A percentile compares a stretch with the other conserved stretches of the same genome.
Conservation (phyloP, 805 yeast species). For the Metschnikowia shivogae region DNA sequence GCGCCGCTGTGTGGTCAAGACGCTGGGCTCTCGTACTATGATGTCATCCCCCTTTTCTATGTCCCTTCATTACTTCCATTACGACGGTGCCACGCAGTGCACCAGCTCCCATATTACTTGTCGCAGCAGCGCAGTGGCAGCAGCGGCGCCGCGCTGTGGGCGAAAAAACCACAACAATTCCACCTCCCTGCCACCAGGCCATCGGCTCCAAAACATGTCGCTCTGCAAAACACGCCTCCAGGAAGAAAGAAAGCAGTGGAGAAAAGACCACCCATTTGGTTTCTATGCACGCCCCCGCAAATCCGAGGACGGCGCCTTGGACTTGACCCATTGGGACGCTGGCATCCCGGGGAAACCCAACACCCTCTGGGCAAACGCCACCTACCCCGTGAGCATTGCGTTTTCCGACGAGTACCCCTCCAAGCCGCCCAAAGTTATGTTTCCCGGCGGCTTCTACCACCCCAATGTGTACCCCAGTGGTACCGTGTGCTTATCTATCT, state of each 20-base stretch:
- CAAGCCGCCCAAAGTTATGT: constrained; percentile 91
- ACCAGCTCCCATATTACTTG: too few species aligned
- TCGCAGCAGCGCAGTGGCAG: neutral
- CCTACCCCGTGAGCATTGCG: constrained; percentile 73
- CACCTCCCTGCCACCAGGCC: neutral
- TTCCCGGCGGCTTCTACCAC: constrained; percentile 88
- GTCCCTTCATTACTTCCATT: too few species aligned
- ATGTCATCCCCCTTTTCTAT: too few species aligned
- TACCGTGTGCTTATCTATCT: constrained; percentile 85
- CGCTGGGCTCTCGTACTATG: too few species aligned
- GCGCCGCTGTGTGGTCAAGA: too few species aligned
- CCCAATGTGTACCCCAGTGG: constrained; percentile 98
- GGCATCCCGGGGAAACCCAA: constrained; percentile 92
- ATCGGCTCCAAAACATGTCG: constrained; percentile 28
- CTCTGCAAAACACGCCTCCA: constrained; percentile 80
- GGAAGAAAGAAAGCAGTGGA: constrained; percentile 96
- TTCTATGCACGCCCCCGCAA: constrained; percentile 89
- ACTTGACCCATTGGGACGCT: constrained; percentile 85
- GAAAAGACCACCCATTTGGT: constrained; percentile 98
- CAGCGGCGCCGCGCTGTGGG: neutral
- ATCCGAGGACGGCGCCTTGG: constrained; percentile 75
- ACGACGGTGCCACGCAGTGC: too few species aligned
- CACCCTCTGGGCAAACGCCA: constrained; percentile 89
- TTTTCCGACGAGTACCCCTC: constrained; percentile 94
- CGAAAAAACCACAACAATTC: neutral